Evolutionary conservation across 495 filamentous ascomycete genomes (phyloP).

Genomic region (Platismatia glauca): DNA sequence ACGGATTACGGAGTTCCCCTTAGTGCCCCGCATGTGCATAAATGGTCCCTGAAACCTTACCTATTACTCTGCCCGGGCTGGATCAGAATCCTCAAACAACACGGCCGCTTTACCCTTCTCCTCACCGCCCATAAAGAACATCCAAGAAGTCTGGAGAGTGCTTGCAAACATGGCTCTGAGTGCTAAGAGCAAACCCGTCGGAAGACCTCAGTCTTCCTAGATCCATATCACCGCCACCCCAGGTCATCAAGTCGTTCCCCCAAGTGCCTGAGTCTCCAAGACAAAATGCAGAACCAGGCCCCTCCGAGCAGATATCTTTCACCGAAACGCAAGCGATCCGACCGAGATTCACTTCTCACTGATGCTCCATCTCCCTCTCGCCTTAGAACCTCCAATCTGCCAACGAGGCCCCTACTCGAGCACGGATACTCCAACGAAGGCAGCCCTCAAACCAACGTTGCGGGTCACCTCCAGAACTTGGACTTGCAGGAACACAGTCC

Average conservation of each 20-base stretch:
- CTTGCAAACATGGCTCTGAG: background rate
- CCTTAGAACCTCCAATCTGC: slow-evolving; percentile 17
- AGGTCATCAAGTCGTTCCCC: too few species aligned
- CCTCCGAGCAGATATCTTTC: slow-evolving; percentile 25
- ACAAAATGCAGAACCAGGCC: slow-evolving; percentile 11
- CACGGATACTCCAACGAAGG: slow-evolving; percentile 12
- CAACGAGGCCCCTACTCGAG: slow-evolving; percentile 6
- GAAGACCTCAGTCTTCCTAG: background rate
- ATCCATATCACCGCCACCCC: background rate
- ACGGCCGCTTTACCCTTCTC: background rate
- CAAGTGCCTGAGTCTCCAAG: too few species aligned
- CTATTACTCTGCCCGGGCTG: background rate
- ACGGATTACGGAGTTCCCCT: too few species aligned
- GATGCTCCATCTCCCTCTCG: slow-evolving; percentile 33
- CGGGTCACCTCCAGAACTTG: slow-evolving; percentile 54
- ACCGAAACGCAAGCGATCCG: slow-evolving; percentile 37
- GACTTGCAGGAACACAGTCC: slow-evolving; percentile 43
- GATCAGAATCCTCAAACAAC: background rate
- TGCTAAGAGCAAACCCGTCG: background rate
- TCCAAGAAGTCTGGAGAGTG: background rate
- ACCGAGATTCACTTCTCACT: slow-evolving; percentile 29
- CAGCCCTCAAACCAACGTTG: slow-evolving; percentile 57
- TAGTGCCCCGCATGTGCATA: too few species aligned
- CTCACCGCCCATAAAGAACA: background rate
- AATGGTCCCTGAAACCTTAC: slow-evolving; percentile 7